Evolutionary conservation across 192 early-diverging fungal species (phyloP), one percentile per base, ranked within the genome.

Genomic region (Entomortierella beljakovae): DNA sequence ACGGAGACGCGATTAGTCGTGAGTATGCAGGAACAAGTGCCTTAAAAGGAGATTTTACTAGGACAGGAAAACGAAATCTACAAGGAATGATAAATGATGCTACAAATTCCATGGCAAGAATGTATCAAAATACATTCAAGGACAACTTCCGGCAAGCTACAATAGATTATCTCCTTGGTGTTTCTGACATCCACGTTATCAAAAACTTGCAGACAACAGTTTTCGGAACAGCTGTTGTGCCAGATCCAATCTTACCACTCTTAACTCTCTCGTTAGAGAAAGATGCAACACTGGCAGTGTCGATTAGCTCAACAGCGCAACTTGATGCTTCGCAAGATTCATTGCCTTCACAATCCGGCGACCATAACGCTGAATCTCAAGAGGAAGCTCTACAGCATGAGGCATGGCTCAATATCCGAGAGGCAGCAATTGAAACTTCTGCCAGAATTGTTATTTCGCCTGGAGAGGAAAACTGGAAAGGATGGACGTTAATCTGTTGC

Each of bases 1-100:
- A 92, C 60, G 93, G 93, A 25, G 93, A 94, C 75, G 88, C 85
- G 29, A 93, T 94, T 35, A 90, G 89, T 69, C 75, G 89, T 29
- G 90, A 92, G 81, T 92, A 92, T 72, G 90, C 93, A 15, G 93
- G 93, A 8, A 94, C 93, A 1, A 90, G 88, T 69, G 92, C 93
- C 3, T 80, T 94, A 71, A 92, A 93, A 59, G 91, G 92, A 8
- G 93, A 94, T 64, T 94, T 90, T 68, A 94, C 92, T 6, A 73
- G 92, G 69, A 90, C 89, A 6, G 92, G 92, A 26, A 92, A 91
- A 61, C 85, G 92, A 38, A 93, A 93, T 70, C 64, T 93, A 54
- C 83, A 87, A 49, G 90, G 90, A 11, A 81, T 93, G 68, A 83
- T 93, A 71, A 93, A 89, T 57, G 92, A 93, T 68, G 91, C 91